phyloP scores from a whole-genome alignment of 73 alveolate genomes.

The Effrenium voratum region DNA sequence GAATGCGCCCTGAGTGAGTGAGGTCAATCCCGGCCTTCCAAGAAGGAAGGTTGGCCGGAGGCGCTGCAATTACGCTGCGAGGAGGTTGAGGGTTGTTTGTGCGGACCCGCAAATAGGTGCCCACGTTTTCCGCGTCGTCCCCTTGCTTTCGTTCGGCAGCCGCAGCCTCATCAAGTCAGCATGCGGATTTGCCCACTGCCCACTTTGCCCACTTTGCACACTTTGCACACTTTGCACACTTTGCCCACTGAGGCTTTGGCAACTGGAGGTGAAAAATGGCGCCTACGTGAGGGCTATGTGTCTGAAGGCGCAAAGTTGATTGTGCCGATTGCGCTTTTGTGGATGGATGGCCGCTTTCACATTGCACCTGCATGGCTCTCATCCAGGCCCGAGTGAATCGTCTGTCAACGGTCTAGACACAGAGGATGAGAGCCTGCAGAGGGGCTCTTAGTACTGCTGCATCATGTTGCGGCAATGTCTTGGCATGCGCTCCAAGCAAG shows the following conservation, averaged over 20 bases:
- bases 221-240: too few species aligned
- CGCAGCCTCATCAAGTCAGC: too few species aligned
- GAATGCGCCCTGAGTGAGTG: not conserved
- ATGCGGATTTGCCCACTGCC: too few species aligned
- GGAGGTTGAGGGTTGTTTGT: not conserved
- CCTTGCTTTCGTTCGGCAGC: conserved; percentile 58
- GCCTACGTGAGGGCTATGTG: conserved; percentile 80
- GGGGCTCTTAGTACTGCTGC: not conserved
- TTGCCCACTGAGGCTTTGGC: conserved; percentile 90
- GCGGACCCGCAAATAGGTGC: too few species aligned
- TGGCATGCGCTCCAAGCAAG: not conserved
- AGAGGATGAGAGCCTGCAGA: conserved; percentile 83
- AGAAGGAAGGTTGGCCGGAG: conserved; percentile 87
- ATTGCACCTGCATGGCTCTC: not conserved
- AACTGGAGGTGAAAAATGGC: conserved; percentile 61
- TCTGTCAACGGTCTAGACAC: conserved; percentile 63
- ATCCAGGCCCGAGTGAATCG: conserved; percentile 80
- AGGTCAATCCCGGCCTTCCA: conserved; percentile 88
- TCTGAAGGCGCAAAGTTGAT: conserved; percentile 70
- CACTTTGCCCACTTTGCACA: too few species aligned
- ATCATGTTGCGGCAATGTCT: not conserved
- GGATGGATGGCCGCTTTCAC: not conserved
- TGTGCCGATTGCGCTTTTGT: not conserved
- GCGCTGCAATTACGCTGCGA: not conserved
- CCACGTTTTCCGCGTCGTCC: conserved; percentile 36